Evolutionary conservation across 495 filamentous ascomycete genomes (phyloP).

Genomic region (Hypoxylon fragiforme): DNA sequence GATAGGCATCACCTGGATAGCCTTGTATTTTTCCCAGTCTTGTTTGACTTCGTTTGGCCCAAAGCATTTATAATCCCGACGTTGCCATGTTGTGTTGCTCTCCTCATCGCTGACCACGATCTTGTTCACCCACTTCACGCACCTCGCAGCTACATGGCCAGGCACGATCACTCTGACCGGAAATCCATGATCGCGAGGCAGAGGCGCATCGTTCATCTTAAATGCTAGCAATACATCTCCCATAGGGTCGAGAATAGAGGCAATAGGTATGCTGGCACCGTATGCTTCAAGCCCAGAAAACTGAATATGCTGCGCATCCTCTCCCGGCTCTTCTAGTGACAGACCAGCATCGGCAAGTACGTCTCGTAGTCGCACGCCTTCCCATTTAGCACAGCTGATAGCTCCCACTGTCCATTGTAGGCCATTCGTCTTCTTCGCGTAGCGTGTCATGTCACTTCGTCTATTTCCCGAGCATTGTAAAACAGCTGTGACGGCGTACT

Average conservation of each 20-base stretch:
- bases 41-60: slow-evolving; percentile 60
- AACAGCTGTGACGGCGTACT: slow-evolving; percentile 58
- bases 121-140: slow-evolving; percentile 67
- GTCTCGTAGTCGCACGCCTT: slow-evolving; percentile 60
- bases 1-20: slow-evolving; percentile 66
- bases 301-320: slow-evolving; percentile 54
- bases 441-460: slow-evolving; percentile 60
- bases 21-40: slow-evolving; percentile 57
- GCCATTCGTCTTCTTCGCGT: slow-evolving; percentile 57
- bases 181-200: slow-evolving; percentile 62
- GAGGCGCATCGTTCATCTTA: slow-evolving; percentile 60
- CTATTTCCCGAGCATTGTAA: slow-evolving; percentile 67
- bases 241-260: slow-evolving; percentile 54
- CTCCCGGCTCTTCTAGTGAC: slow-evolving; percentile 33
- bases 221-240: slow-evolving; percentile 66
- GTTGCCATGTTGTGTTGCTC: slow-evolving; percentile 60
- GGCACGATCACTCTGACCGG: slow-evolving; percentile 64
- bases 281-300: slow-evolving; percentile 64
- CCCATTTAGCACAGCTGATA: slow-evolving; percentile 64
- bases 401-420: slow-evolving; percentile 64
- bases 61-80: slow-evolving; percentile 65
- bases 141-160: slow-evolving; percentile 62
- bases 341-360: slow-evolving; percentile 58
- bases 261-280: slow-evolving; percentile 61
- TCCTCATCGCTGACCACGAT: slow-evolving; percentile 63